These are phyloP conservation scores for Angomonas ambiguus DNA, from an alignment of 208 protist species.

Conservation along the genomic window DNA sequence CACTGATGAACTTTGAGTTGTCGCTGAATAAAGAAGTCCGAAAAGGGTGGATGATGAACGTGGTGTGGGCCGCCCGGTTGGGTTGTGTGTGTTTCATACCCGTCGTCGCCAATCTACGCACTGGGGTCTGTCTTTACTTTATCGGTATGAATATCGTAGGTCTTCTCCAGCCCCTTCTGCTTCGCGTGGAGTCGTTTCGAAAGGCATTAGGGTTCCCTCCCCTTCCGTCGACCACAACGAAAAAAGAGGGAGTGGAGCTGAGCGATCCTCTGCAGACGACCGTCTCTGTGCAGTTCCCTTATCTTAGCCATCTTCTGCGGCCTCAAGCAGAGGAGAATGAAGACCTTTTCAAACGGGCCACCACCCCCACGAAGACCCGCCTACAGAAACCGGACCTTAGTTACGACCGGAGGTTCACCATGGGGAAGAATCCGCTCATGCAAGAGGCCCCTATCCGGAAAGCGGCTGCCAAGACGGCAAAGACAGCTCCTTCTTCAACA, in stretches of 20 bases:
- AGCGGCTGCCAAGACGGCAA: not conserved
- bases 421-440: constrained; percentile 65
- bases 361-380: not conserved
- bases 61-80: constrained; percentile 78
- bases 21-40: constrained; percentile 66
- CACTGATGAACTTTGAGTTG: constrained; percentile 84
- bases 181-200: constrained; percentile 48
- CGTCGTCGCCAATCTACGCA: constrained; percentile 47
- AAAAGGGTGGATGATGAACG: constrained; percentile 68
- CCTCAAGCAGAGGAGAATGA: constrained; percentile 53
- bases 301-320: constrained; percentile 67
- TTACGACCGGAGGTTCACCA: constrained; percentile 13
- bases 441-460: constrained; percentile 29
- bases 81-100: constrained; percentile 66
- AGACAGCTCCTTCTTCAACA: constrained; percentile 4
- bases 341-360: constrained; percentile 32
- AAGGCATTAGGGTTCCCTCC: constrained; percentile 52
- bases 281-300: constrained; percentile 74
- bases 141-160: constrained; percentile 80
- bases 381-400: not conserved
- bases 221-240: not conserved
- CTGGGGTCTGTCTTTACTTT: constrained; percentile 85
- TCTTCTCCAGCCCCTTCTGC: constrained; percentile 72
- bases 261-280: constrained; percentile 53
- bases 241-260: not conserved